Percentiles rank a stretch among this genome's conserved stretches.
phyloP scores from a whole-genome alignment of 164 flowering plant species.

The Litsea cubeba region DNA sequence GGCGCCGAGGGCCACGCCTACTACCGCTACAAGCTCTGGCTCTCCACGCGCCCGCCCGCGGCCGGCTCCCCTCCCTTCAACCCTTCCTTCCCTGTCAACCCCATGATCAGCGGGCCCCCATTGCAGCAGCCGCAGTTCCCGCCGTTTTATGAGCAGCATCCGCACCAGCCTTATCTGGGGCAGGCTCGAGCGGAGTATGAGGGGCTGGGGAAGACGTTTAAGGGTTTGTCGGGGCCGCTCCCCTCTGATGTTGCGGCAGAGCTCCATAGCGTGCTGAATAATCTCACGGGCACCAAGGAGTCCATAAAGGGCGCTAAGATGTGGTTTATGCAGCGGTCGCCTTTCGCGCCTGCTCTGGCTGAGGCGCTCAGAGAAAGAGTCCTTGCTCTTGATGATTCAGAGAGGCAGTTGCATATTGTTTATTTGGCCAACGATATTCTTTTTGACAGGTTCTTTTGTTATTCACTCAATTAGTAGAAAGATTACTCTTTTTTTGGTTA shows the following conservation, averaged over 20 bases:
- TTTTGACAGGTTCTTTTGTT: constrained; percentile 69
- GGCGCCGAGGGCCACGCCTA: constrained; percentile 92
- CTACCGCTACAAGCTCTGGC: constrained; percentile 81
- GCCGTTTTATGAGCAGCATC: constrained; percentile 53
- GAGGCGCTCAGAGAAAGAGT: constrained; percentile 85
- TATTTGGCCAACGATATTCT: constrained; percentile 96
- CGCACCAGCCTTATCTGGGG: constrained; percentile 38
- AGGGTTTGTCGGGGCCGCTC: constrained; percentile 81
- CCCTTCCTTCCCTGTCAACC: constrained; percentile 52
- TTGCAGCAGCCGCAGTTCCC: constrained; percentile 73
- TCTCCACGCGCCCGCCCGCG: constrained; percentile 51
- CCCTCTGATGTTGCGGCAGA: constrained; percentile 89
- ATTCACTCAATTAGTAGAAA: not conserved
- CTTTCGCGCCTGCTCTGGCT: constrained; percentile 87
- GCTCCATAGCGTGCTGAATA: constrained; percentile 62
- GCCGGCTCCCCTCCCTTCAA: constrained; percentile 40
- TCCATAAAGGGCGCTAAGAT: constrained; percentile 92
- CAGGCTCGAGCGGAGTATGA: constrained; percentile 73
- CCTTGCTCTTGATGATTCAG: constrained; percentile 72
- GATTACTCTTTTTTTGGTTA: not conserved
- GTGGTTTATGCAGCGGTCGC: constrained; percentile 97
- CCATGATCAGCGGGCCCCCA: constrained; percentile 57
- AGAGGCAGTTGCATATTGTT: constrained; percentile 83
- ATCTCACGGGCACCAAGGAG: constrained; percentile 89
- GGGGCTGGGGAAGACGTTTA: constrained; percentile 48